A percentile compares a stretch with the other conserved stretches of the same genome.
Conservation (phyloP, 106 monocot genomes). For the Acorus gramineus region DNA sequence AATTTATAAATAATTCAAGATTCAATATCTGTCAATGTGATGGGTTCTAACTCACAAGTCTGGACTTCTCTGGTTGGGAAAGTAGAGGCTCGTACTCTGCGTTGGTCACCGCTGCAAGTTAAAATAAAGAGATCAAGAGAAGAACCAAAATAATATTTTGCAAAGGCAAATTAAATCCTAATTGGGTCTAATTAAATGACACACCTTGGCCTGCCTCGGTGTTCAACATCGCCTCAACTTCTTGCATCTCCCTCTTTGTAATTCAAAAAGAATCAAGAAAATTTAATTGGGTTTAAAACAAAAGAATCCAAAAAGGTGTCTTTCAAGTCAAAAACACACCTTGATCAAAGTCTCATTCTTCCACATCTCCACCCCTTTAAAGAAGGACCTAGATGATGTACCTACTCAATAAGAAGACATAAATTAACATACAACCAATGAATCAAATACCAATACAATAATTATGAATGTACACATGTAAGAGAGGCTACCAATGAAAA, state of each 20-base stretch:
- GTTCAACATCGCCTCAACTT: conserved; percentile 3
- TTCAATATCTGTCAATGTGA: not conserved
- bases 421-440: too few relatives aligned
- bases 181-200: too few relatives aligned
- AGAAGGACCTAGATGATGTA: conserved; percentile 89
- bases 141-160: not conserved
- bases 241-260: conserved; percentile 40
- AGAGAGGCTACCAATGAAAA: conserved; percentile 49
- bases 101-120: conserved; percentile 21
- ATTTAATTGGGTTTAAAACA: not conserved
- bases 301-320: not conserved
- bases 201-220: too few relatives aligned
- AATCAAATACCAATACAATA: too few relatives aligned
- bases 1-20: not conserved
- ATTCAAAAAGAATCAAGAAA: not conserved
- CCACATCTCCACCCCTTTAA: conserved; percentile 79
- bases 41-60: conserved; percentile 24
- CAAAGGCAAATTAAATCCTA: too few relatives aligned
- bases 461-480: not conserved
- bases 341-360: conserved; percentile 69
- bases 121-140: not conserved
- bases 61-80: conserved; percentile 32
- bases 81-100: conserved; percentile 45
- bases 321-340: conserved; percentile 16
- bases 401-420: conserved; percentile 24